A percentile compares a stretch with the other conserved stretches of the same genome.
These are phyloP conservation scores for Trebouxia sp. DNA, from an alignment of 139 green algal species.

Conservation along the genomic window DNA sequence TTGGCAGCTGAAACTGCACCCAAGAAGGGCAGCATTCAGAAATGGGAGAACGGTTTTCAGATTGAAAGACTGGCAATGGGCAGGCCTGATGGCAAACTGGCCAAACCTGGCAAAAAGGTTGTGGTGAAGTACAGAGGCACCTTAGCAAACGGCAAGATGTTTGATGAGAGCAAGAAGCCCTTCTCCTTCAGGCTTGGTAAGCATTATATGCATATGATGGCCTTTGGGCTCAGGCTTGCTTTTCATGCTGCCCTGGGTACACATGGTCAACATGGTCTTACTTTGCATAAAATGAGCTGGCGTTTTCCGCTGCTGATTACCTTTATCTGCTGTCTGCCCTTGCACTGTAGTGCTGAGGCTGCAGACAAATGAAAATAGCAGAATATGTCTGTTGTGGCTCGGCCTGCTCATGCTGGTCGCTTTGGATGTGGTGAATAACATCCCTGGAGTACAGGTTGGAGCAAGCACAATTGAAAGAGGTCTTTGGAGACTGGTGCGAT, in stretches of 20 bases:
- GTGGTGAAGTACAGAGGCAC: constrained; percentile 74
- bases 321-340: no score
- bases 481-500: no score
- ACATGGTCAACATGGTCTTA: no score
- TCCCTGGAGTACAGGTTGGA: no score
- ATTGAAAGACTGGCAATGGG: constrained; percentile 74
- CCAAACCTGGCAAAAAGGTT: constrained; percentile 43
- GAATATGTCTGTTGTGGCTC: no score
- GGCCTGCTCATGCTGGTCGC: no score
- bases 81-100: constrained; percentile 66
- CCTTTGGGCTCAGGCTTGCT: background rate
- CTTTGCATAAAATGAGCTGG: no score
- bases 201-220: background rate
- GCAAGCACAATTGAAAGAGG: no score
- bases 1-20: background rate
- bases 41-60: constrained; percentile 78
- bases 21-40: constrained; percentile 37
- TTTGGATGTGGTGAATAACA: no score
- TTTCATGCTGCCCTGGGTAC: background rate
- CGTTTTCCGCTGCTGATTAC: no score
- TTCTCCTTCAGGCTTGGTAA: constrained; percentile 88
- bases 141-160: constrained; percentile 88
- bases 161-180: constrained; percentile 77
- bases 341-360: no score
- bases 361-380: no score